Percentiles rank a stretch among this genome's conserved stretches.
phyloP scores from a whole-genome alignment of 78 protist species.

The Planoprotostelium fungivorum region DNA sequence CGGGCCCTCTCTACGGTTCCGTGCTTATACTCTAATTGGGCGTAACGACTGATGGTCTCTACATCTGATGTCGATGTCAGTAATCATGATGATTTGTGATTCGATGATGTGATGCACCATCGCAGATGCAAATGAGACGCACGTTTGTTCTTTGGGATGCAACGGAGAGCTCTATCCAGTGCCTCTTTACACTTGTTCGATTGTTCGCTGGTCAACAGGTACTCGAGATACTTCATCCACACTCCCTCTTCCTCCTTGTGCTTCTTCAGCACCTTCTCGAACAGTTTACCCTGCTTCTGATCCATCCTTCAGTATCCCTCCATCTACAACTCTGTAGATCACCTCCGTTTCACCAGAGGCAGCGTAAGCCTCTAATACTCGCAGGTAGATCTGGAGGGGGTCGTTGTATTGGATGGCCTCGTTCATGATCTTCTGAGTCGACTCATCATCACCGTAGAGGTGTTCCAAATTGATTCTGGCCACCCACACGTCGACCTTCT shows the following conservation, averaged over 20 bases:
- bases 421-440: slow-evolving; percentile 41
- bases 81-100: no score
- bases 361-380: slow-evolving; percentile 29
- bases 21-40: slow-evolving; percentile 81
- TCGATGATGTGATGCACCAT: neutral
- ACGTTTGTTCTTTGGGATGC: slow-evolving; percentile 70
- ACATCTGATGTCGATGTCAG: no score
- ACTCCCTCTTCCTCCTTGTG: slow-evolving; percentile 37
- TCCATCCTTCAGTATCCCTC: neutral
- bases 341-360: slow-evolving; percentile 5
- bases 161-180: slow-evolving; percentile 32
- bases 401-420: slow-evolving; percentile 64
- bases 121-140: neutral
- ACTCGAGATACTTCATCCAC: slow-evolving; percentile 62
- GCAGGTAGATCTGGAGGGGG: slow-evolving; percentile 40
- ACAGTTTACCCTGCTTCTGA: slow-evolving; percentile 2
- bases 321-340: neutral
- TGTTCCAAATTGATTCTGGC: slow-evolving; percentile 90
- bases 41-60: slow-evolving; percentile 71
- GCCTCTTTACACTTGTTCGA: slow-evolving; percentile 16
- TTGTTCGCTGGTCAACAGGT: neutral
- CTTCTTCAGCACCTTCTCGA: slow-evolving; percentile 46
- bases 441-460: slow-evolving; percentile 66
- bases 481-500: slow-evolving; percentile 89
- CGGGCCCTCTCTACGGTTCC: slow-evolving; percentile 89